Base-by-base conservation (phyloP, 2,329 filamentous ascomycete species). In the Aspergillus transmontanensis region DNA sequence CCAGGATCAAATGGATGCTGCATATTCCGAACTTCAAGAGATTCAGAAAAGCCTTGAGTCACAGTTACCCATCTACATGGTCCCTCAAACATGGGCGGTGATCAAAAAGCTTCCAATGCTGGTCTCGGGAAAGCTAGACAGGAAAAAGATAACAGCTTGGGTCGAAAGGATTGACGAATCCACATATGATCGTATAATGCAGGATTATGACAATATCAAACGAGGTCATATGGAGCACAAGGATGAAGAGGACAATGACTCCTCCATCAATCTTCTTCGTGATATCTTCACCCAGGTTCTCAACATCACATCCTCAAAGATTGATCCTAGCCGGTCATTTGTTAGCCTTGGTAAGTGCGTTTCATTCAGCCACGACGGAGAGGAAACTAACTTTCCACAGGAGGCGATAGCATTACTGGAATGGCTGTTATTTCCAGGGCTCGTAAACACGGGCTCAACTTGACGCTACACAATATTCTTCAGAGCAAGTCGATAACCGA, bases 11-110 rank as follows among this genome's bases (percentile, higher is more conserved):
- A 56, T 70, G 26, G 67, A 60, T 21, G 55, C 65, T 34, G 73
- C 73, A 5, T 68, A 75, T 9, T 51, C 65, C 26, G 70, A 73
- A 23, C 73, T 80, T 28, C 75, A 70, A 21, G 67, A 69, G 6
- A 71, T 72, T 19, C 80, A 71, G 58, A 80, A 78, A 59, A 77
- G 69, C 34, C 74, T 82, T 23, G 75, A 78, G 56, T 71, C 74
- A 34, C 78, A 82, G 56, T 71, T 84, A 9, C 78, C 81, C 9
- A 76, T 80, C 6, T 81, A 81, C 66, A 79, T 83, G 77, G 72
- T 81, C 9, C 81, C 82, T 0, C 79, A 77, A 64, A 70, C 64
- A 57, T 76, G 78, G 77, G 69, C 75, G 65, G 77, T 78, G 4
- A 71, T 82, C 39, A 68, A 75, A 64, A 64, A 75, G n/a, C 63